Conservation (phyloP, 495 filamentous ascomycete species). For the Neohortaea acidophila region DNA sequence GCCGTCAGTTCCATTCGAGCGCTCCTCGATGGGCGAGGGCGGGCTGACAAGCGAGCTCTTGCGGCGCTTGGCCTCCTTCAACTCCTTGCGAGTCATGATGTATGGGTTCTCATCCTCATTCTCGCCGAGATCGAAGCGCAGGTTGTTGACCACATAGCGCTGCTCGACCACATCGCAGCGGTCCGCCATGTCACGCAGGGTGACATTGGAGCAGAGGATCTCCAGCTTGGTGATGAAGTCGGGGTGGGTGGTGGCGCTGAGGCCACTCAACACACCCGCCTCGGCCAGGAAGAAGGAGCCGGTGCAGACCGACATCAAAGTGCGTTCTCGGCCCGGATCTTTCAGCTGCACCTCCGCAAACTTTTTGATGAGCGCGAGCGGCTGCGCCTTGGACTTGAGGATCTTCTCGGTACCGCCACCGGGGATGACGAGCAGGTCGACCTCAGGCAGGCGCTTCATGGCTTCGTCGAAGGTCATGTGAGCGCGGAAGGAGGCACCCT, state of each 20-base stretch:
- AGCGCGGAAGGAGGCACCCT: slow-evolving; percentile 32
- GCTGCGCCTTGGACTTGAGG: slow-evolving; percentile 44
- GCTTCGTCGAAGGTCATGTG: slow-evolving; percentile 45
- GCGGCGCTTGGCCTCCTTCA: slow-evolving; percentile 16
- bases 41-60: slow-evolving; percentile 13
- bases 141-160: slow-evolving; percentile 67
- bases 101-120: slow-evolving; percentile 61
- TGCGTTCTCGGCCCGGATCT: slow-evolving; percentile 54
- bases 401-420: slow-evolving; percentile 42
- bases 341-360: slow-evolving; percentile 52
- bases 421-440: slow-evolving; percentile 55
- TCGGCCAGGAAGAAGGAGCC: slow-evolving; percentile 58
- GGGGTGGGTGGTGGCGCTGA: slow-evolving; percentile 42
- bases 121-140: slow-evolving; percentile 58
- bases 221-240: slow-evolving; percentile 40
- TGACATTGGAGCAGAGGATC: slow-evolving; percentile 36
- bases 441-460: slow-evolving; percentile 45
- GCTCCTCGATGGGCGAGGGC: slow-evolving; percentile 34
- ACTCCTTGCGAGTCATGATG: slow-evolving; percentile 32
- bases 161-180: slow-evolving; percentile 61
- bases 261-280: slow-evolving; percentile 52
- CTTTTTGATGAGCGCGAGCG: slow-evolving; percentile 46
- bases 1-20: slow-evolving; percentile 32
- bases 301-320: slow-evolving; percentile 61
- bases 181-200: slow-evolving; percentile 42